Percentiles rank a stretch among this genome's conserved stretches.
Conservation (phyloP, 2,329 filamentous ascomycete genomes). For the Ophiocordyceps robertsii region DNA sequence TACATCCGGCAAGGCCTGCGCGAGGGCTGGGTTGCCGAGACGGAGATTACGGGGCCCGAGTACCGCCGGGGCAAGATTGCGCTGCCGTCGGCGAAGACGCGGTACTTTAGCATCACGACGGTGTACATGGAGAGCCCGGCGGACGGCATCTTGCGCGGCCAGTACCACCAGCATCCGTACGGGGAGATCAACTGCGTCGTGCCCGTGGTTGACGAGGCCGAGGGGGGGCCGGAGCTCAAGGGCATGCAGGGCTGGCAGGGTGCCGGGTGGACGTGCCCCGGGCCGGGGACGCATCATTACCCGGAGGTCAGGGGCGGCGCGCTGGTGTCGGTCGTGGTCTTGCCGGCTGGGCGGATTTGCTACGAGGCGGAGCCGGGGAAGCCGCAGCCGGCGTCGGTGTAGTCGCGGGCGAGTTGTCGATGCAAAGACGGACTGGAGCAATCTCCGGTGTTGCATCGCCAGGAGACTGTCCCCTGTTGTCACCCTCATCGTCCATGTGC, state of each 20-base stretch:
- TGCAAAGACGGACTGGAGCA: too few relatives aligned
- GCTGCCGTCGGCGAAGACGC: conserved; percentile 28
- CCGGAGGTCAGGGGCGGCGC: conserved; percentile 35
- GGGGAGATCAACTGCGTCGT: conserved; percentile 43
- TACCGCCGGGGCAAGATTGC: conserved; percentile 34
- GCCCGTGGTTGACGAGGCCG: conserved; percentile 25
- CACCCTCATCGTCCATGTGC: too few relatives aligned
- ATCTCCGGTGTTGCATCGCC: too few relatives aligned
- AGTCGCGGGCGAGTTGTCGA: neutral
- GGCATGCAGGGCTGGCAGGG: conserved; percentile 44
- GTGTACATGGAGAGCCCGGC: conserved; percentile 38
- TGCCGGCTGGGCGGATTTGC: conserved; percentile 39
- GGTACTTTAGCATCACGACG: conserved; percentile 41
- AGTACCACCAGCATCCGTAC: conserved; percentile 40
- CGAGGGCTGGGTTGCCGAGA: conserved; percentile 31
- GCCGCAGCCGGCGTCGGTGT: conserved; percentile 20
- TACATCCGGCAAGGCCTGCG: conserved; percentile 23
- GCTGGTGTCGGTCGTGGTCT: conserved; percentile 38
- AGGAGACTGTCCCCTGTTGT: too few relatives aligned
- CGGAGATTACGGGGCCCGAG: conserved; percentile 27
- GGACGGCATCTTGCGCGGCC: conserved; percentile 17
- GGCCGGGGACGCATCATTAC: conserved; percentile 42
- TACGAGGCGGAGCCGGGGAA: conserved; percentile 30
- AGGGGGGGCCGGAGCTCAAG: conserved; percentile 29
- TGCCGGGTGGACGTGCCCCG: conserved; percentile 40